These are phyloP conservation scores for Macrolepiota dolichaula DNA, from an alignment of 768 basidiomycete species.

Conservation along the genomic window DNA sequence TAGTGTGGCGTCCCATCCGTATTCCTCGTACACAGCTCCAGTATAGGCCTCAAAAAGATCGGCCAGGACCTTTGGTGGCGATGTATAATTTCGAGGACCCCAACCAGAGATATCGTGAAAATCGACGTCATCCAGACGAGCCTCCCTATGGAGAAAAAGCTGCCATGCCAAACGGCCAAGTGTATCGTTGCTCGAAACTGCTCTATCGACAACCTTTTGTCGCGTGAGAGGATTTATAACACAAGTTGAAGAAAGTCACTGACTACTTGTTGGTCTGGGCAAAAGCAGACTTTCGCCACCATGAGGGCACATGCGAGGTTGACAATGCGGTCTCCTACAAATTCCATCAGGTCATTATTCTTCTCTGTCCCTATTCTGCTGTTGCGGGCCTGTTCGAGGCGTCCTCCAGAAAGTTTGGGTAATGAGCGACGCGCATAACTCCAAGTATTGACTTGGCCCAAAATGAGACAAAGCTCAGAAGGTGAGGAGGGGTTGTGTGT, in stretches of 20 bases:
- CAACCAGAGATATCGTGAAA: constrained; percentile 16
- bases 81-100: constrained; percentile 12
- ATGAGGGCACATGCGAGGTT: constrained; percentile 26
- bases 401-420: not conserved
- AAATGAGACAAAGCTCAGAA: not conserved
- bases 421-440: not conserved
- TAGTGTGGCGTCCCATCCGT: constrained; percentile 22
- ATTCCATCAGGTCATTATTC: constrained; percentile 31
- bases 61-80: constrained; percentile 28
- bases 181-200: constrained; percentile 27
- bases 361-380: constrained; percentile 18
- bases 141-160: constrained; percentile 22
- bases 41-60: constrained; percentile 29
- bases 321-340: constrained; percentile 28
- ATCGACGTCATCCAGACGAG: constrained; percentile 19
- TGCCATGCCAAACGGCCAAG: constrained; percentile 27
- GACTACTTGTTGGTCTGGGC: constrained; percentile 26
- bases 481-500: not conserved
- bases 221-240: not conserved
- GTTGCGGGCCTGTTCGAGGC: constrained; percentile 22
- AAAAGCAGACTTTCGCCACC: constrained; percentile 23
- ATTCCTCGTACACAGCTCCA: constrained; percentile 26
- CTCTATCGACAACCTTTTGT: constrained; percentile 20
- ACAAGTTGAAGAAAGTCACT: not conserved
- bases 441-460: not conserved